Evolutionary conservation across 352 stramenopile species (phyloP), one percentile per base, ranked within the genome.

Genomic region (Halophytophthora batemanensis): DNA sequence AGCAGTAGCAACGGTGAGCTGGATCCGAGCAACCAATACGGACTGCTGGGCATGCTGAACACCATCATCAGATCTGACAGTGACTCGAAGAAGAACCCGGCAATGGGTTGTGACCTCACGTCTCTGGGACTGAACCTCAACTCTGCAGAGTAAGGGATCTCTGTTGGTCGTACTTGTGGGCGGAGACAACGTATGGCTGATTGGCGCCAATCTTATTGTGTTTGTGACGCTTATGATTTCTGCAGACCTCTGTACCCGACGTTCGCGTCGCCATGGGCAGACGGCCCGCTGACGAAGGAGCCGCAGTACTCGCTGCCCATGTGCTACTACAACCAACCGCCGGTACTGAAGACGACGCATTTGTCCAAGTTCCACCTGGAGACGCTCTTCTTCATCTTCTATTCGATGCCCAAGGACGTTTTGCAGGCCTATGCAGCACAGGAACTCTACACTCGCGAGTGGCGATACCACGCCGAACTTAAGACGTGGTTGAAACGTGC

Each of bases 351-450:
- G 81, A 97, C 93, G 43, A 96, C 91, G 52, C 95, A 99, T 62
- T 81, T 99, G 59, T 95, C 86, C 45, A 99, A 99, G 74, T 99
- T 99, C 71, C 89, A 98, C 61, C 74, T 98, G 40, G 96, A 99
- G 82, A 99, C 96, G 48, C 77, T 99, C 19, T 99, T 99, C 76
- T 99, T 98, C 79, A 97, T 99, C 63, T 99, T 99, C 73, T 99
- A 99, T 77, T 92, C 91, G 48, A 96, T 99, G 80, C 96, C 97
- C 39, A 96, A 98, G 77, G 97, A 99, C 70, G 87, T 97, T 5
- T 73, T 99, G 45, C 96, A 99, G 74, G 86, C 87, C 5, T 94
- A 91, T 43, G 77, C 81, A 11, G 87, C 86, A 12, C 86, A 96
- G 53, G 87, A 96, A 61, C 73, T 96, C 17, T 90, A 95, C 54